Conservation (phyloP, 2,329 filamentous ascomycete genomes). For the Scytalidium lignicola region DNA sequence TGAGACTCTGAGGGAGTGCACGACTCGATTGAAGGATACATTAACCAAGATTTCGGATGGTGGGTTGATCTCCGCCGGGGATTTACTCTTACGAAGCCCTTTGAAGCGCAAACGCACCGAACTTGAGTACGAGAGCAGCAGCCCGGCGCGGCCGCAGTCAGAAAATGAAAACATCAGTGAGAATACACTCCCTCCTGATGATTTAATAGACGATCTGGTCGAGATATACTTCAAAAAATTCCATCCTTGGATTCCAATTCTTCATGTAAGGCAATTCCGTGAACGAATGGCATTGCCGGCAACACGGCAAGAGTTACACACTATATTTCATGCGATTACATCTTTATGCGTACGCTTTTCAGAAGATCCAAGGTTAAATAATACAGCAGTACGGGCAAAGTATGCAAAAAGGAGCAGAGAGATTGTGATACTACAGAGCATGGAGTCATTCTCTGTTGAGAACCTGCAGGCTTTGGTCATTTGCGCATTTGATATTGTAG, state of each 20-base stretch:
- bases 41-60: constrained; percentile 15
- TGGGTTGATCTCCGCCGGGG: constrained; percentile 12
- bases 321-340: constrained; percentile 24
- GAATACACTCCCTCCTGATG: constrained; percentile 10
- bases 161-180: background rate
- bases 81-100: constrained; percentile 12
- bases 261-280: constrained; percentile 27
- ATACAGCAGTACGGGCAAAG: constrained; percentile 8
- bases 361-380: constrained; percentile 11
- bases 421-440: constrained; percentile 26
- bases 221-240: constrained; percentile 27
- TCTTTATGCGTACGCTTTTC: constrained; percentile 18
- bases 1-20: constrained; percentile 7
- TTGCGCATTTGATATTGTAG: constrained; percentile 28
- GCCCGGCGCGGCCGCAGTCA: background rate
- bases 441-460: constrained; percentile 29
- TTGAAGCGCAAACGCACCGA: constrained; percentile 8
- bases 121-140: background rate
- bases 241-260: constrained; percentile 30
- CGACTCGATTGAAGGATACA: constrained; percentile 16
- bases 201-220: constrained; percentile 23
- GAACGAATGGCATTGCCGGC: constrained; percentile 15
- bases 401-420: constrained; percentile 17
- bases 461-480: constrained; percentile 32
- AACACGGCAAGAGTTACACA: constrained; percentile 12